A percentile compares a stretch with the other conserved stretches of the same genome.
Evolutionary conservation across 2,329 filamentous ascomycete genomes (phyloP).

Genomic region (Cladosporium austrohemisphaericum): DNA sequence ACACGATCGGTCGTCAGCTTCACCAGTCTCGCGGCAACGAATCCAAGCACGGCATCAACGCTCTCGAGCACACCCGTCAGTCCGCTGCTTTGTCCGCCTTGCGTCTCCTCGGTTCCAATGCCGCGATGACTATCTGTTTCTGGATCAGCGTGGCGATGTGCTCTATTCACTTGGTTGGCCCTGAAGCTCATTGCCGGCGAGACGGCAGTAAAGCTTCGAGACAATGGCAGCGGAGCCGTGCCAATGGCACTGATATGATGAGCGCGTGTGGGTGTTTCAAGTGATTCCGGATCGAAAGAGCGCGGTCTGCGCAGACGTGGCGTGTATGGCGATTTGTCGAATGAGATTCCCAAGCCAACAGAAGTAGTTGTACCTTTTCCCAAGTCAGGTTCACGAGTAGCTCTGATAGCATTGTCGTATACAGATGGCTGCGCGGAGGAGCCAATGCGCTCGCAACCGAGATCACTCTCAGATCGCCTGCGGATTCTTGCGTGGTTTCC

Average conservation of each 20-base stretch:
- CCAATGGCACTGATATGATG: background rate
- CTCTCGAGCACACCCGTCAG: conserved; percentile 18
- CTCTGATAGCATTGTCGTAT: too few relatives aligned
- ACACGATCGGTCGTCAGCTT: conserved; percentile 23
- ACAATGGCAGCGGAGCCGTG: conserved; percentile 16
- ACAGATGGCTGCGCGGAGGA: too few relatives aligned
- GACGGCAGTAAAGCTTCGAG: background rate
- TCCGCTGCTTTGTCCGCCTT: background rate
- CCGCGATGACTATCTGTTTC: background rate
- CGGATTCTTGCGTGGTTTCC: background rate
- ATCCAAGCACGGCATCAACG: conserved; percentile 22
- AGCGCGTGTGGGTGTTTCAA: background rate
- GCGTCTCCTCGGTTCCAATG: background rate
- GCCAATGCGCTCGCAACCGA: background rate
- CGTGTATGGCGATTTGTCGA: background rate
- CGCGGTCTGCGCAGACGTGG: background rate
- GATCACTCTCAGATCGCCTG: background rate
- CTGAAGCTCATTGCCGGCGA: background rate
- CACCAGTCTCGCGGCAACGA: conserved; percentile 20
- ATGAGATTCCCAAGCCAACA: background rate
- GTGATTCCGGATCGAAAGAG: background rate
- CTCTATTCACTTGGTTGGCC: background rate
- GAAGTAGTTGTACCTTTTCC: background rate
- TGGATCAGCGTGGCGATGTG: background rate
- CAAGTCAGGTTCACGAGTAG: too few relatives aligned